phyloP scores from a whole-genome alignment of 2,329 filamentous ascomycete genomes.

The Fusarium nygamai region DNA sequence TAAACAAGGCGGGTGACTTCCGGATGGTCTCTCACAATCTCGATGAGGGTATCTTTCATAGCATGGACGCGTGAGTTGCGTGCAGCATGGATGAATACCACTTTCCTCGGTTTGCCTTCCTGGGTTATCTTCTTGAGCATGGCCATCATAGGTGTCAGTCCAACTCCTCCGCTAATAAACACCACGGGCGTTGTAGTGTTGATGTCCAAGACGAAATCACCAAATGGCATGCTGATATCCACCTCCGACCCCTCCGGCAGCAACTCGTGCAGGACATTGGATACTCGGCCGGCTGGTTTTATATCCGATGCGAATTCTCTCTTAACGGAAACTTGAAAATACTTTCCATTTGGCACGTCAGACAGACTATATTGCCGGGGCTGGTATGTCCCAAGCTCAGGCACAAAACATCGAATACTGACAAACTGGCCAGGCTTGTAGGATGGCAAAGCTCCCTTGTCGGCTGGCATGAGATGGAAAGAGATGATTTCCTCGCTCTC shows the following conservation, averaged over 20 bases:
- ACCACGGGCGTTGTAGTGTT: not conserved
- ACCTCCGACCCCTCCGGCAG: not conserved
- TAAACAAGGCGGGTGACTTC: not conserved
- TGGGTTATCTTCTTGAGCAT: not conserved
- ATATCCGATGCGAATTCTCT: not conserved
- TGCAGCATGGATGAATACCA: not conserved
- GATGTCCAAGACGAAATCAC: not conserved
- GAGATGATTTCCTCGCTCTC: not conserved
- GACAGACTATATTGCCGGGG: not conserved
- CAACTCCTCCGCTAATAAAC: not conserved
- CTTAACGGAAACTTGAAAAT: not conserved
- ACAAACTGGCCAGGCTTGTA: not conserved
- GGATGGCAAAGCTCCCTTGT: not conserved
- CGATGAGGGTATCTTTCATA: not conserved
- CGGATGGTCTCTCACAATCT: not conserved
- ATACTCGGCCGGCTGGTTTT: not conserved
- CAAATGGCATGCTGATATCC: not conserved
- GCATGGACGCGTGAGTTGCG: not conserved
- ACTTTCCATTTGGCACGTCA: not conserved
- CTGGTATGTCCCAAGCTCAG: not conserved
- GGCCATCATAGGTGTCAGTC: not conserved
- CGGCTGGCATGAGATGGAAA: not conserved
- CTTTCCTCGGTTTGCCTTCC: not conserved
- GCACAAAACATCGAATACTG: not conserved
- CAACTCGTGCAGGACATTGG: not conserved